Evolutionary conservation across 2,329 filamentous ascomycete genomes (phyloP).

Genomic region (Scedosporium dehoogii): DNA sequence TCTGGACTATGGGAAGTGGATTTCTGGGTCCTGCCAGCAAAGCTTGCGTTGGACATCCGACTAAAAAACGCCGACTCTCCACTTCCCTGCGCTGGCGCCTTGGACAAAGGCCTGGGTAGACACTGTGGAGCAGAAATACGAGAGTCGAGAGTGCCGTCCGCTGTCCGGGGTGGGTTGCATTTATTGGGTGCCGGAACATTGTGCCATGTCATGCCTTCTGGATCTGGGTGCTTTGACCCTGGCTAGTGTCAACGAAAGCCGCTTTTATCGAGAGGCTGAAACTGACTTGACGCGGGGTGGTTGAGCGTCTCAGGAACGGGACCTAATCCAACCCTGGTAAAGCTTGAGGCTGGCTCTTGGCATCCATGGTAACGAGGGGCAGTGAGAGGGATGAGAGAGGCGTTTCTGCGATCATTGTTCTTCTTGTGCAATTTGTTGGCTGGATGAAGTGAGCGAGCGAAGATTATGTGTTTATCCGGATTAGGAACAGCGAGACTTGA

Average conservation of each 20-base stretch:
- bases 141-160: neutral
- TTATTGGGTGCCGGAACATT: neutral
- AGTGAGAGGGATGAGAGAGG: neutral
- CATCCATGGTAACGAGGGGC: neutral
- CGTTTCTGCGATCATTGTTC: neutral
- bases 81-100: too few relatives aligned
- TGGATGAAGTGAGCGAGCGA: neutral
- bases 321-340: too few relatives aligned
- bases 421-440: neutral
- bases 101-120: too few relatives aligned
- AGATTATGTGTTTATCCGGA: neutral
- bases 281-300: conserved; percentile 2
- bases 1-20: neutral
- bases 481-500: neutral
- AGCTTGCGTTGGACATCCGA: too few relatives aligned
- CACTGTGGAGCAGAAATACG: too few relatives aligned
- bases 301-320: neutral
- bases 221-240: neutral
- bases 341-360: neutral
- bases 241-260: neutral
- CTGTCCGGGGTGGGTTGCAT: neutral
- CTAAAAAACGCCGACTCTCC: too few relatives aligned
- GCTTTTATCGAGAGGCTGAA: conserved; percentile 1
- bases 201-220: neutral
- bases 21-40: neutral